These are phyloP conservation scores for Candida methanosorbosa DNA, from an alignment of 805 yeast species.

Conservation along the genomic window DNA sequence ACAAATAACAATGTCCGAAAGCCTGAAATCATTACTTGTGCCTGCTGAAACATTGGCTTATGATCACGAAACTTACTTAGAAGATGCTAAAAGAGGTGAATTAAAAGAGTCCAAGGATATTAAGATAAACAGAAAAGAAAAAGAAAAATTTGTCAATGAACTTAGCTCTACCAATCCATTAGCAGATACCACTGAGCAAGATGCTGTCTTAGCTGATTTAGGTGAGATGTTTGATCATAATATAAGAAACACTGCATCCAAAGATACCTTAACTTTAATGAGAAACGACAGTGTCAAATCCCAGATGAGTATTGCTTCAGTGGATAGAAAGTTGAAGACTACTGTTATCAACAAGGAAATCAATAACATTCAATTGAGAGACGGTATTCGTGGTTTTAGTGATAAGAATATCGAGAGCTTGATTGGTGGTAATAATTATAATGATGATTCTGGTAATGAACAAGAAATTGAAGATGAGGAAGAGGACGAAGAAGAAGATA, in stretches of 20 bases:
- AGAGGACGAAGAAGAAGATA: background rate
- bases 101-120: slow-evolving; percentile 11
- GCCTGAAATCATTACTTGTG: slow-evolving; percentile 33
- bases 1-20: slow-evolving; percentile 30
- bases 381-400: slow-evolving; percentile 14
- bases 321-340: slow-evolving; percentile 18
- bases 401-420: slow-evolving; percentile 11
- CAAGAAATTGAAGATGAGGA: background rate
- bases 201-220: slow-evolving; percentile 19
- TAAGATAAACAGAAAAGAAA: slow-evolving; percentile 5
- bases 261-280: slow-evolving; percentile 17
- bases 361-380: slow-evolving; percentile 7
- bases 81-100: slow-evolving; percentile 14
- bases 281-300: slow-evolving; percentile 22
- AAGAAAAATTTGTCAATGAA: slow-evolving; percentile 12
- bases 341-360: slow-evolving; percentile 9
- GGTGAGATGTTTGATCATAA: slow-evolving; percentile 25
- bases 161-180: slow-evolving; percentile 7
- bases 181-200: slow-evolving; percentile 12
- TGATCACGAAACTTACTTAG: slow-evolving; percentile 22
- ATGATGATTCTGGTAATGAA: background rate
- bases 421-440: slow-evolving; percentile 1
- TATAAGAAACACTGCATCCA: slow-evolving; percentile 19
- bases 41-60: slow-evolving; percentile 5
- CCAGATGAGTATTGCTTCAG: slow-evolving; percentile 18